Conservation (phyloP, 805 yeast genomes). For the Grigorovia jiainica region DNA sequence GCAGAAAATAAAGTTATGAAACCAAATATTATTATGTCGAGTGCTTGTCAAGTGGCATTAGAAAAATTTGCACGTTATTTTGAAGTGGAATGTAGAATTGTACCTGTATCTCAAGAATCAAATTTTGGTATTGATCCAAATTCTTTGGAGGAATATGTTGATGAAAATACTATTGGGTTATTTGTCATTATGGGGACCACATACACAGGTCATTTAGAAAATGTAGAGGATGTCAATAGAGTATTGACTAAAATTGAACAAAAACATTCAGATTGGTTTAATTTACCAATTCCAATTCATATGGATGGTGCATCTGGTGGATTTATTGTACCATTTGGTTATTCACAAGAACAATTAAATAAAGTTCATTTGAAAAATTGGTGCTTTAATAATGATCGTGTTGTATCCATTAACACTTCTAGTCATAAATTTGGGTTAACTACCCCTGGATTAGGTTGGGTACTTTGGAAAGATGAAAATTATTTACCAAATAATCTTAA, state of each 20-base stretch:
- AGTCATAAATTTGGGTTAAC: constrained; percentile 92
- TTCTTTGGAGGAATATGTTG: constrained; percentile 54
- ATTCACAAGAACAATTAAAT: constrained; percentile 47
- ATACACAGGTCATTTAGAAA: constrained; percentile 86
- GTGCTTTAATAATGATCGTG: constrained; percentile 77
- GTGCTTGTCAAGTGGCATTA: constrained; percentile 88
- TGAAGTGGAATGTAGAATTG: constrained; percentile 76
- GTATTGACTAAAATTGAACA: constrained; percentile 59
- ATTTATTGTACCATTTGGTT: constrained; percentile 75
- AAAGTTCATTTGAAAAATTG: constrained; percentile 32
- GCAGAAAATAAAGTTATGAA: constrained; percentile 26
- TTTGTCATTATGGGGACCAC: constrained; percentile 87
- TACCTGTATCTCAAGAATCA: constrained; percentile 52
- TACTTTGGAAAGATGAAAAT: constrained; percentile 61
- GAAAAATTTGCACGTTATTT: constrained; percentile 92
- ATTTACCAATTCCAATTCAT: constrained; percentile 66
- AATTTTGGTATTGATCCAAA: constrained; percentile 57
- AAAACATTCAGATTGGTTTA: constrained; percentile 21
- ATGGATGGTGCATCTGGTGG: constrained; percentile 94
- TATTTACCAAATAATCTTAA: constrained; percentile 62
- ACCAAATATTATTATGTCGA: constrained; percentile 87
- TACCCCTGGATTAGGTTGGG: constrained; percentile 90
- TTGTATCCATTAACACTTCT: constrained; percentile 75
- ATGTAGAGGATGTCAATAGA: constrained; percentile 51
- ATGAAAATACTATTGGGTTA: constrained; percentile 88